phyloP scores from a whole-genome alignment of 78 protist genomes.

The Dictyostelium purpureum region DNA sequence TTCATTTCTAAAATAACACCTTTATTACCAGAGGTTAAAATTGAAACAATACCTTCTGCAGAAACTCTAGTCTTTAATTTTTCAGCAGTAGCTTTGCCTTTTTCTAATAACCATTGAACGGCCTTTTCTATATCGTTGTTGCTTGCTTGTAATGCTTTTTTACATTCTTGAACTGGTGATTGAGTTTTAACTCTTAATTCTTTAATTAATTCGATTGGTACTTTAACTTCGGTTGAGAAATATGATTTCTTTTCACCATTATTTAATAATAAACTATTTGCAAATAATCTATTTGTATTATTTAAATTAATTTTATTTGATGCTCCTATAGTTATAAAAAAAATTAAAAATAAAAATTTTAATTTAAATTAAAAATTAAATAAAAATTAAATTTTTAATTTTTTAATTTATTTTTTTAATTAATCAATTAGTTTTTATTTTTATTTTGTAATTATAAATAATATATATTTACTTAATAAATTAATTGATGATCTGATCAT shows the following conservation, averaged over 20 bases:
- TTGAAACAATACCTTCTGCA: constrained; percentile 42
- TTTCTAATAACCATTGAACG: constrained; percentile 51
- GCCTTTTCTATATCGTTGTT: constrained; percentile 29
- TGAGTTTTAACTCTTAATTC: constrained; percentile 55
- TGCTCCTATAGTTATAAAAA: neutral
- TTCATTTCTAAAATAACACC: constrained; percentile 42
- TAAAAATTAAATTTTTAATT: neutral
- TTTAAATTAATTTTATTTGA: neutral
- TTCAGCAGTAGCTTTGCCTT: constrained; percentile 52
- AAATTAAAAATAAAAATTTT: neutral
- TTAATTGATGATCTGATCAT: neutral
- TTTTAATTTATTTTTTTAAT: neutral
- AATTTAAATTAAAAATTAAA: neutral
- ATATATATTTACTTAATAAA: neutral
- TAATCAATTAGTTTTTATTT: neutral
- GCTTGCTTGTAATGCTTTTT: constrained; percentile 27
- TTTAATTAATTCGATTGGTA: constrained; percentile 19
- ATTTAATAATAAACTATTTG: neutral
- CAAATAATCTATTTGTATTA: neutral
- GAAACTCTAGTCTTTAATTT: constrained; percentile 42
- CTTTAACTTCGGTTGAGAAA: constrained; percentile 14
- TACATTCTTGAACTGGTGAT: constrained; percentile 56
- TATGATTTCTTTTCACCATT: neutral
- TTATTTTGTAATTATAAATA: neutral
- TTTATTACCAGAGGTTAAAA: neutral